Base-by-base conservation (phyloP, 768 basidiomycete species). In the Gloeostereum incarnatum region DNA sequence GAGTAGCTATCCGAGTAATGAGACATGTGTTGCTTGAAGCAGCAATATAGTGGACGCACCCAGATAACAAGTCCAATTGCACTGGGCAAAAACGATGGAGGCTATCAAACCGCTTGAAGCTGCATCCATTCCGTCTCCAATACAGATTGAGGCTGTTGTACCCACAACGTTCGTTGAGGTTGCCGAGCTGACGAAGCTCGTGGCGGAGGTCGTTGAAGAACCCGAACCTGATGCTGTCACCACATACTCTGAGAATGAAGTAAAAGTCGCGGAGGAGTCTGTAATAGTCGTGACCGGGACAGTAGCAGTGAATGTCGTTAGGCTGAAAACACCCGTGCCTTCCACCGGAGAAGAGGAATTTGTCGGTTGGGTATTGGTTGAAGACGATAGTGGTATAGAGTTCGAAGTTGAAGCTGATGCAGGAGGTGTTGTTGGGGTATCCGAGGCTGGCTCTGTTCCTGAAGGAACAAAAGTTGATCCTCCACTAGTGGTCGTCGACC, bases 61-160 rank as follows among this genome's bases (percentile, higher is more conserved):
- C 81, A 85, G 48, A 84, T 57, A 31, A 74, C 49, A n/a, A 83
- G 51, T 6, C 83, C 83, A 38, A 80, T 54, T 8, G 61, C 56
- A 43, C 67, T 72, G n/a, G 76, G 71, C n/a, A 20, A 83, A 47
- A 33, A 81, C 55, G 23, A 79, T 50, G 5, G 73, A 65, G 11
- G 77, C 66, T 11, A 87, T 49, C 5, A 85, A 51, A 9, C 84
- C 84, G 43, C 71, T 62, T 6, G 77, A 68, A 11, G 72, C 68
- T 19, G 73, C 64, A 55, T 87, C 84, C 20, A 83, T 43, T 3
- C 80, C 80, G 19, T 70, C 47, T 24, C 84, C 84, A 37, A 78
- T 65, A 53, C 84, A 87, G 2, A 81, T 59, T 11, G 66, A 47
- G 23, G 50, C 48, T 26, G 57, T n/a, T n/a, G n/a, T n/a, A n/a